A percentile compares a stretch with the other conserved stretches of the same genome.
These are phyloP conservation scores for Talaromyces sp. DNA, from an alignment of 2,329 filamentous ascomycete species.

Conservation along the genomic window DNA sequence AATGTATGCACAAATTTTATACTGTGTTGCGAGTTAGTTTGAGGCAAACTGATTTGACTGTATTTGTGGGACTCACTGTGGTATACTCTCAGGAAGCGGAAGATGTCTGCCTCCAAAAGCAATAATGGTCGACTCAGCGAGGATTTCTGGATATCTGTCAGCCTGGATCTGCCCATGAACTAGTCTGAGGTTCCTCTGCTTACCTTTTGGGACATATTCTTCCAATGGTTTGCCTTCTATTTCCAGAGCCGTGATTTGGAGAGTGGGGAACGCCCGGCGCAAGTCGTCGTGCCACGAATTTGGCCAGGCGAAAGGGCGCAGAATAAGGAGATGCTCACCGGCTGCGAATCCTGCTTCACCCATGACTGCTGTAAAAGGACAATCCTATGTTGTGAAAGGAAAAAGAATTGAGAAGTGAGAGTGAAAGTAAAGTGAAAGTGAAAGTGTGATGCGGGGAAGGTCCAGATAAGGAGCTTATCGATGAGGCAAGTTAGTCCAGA, in stretches of 20 bases:
- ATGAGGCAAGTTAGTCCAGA: neutral
- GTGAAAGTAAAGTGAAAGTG: neutral
- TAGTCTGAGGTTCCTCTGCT: neutral
- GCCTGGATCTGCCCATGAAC: neutral
- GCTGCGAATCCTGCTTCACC: constrained; percentile 1
- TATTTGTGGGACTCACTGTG: constrained; percentile 1
- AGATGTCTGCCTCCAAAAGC: constrained; percentile 2
- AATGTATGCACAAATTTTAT: constrained; percentile 52
- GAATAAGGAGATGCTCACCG: constrained; percentile 5
- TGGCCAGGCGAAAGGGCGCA: constrained; percentile 2
- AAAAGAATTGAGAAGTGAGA: neutral
- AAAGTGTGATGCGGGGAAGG: neutral
- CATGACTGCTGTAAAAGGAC: neutral
- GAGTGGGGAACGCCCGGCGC: constrained; percentile 2
- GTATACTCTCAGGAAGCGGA: constrained; percentile 10
- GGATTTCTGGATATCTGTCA: neutral
- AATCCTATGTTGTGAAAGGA: neutral
- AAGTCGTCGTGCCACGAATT: constrained; percentile 8
- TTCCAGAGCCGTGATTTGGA: constrained; percentile 2
- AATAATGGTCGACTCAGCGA: constrained; percentile 6
- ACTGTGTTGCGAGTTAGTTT: constrained; percentile 16
- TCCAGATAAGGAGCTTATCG: neutral
- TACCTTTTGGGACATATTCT: constrained; percentile 8
- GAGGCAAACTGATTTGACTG: neutral
- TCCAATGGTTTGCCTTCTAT: constrained; percentile 5